Evolutionary conservation across 306 rosid genomes (phyloP).

Genomic region (Pterocarpus santalinus): DNA sequence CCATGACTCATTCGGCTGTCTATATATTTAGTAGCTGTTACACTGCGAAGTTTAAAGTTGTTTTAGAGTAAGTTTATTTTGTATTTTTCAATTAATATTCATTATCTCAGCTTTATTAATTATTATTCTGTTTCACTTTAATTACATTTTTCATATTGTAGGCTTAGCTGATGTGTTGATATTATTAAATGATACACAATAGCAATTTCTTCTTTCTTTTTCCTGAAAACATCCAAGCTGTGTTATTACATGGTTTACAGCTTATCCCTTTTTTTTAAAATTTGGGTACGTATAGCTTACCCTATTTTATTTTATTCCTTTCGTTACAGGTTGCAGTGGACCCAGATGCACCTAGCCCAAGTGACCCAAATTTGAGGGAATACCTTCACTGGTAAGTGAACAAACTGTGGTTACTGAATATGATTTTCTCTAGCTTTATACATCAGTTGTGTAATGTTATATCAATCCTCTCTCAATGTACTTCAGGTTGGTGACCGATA

Average conservation of each 20-base stretch:
- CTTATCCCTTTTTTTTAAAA: too few relatives aligned
- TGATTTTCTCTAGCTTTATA: background rate
- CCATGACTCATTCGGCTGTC: background rate
- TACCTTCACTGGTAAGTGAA: slow-evolving; percentile 56
- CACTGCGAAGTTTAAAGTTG: too few relatives aligned
- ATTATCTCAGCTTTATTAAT: too few relatives aligned
- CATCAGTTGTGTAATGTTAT: background rate
- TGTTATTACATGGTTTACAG: background rate
- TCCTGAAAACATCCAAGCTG: too few relatives aligned
- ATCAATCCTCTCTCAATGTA: background rate
- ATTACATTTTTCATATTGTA: too few relatives aligned
- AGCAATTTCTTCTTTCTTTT: too few relatives aligned
- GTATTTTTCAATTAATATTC: too few relatives aligned
- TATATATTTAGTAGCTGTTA: background rate
- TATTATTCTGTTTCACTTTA: too few relatives aligned
- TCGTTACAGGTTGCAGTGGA: slow-evolving; percentile 46
- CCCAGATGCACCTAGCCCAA: slow-evolving; percentile 61
- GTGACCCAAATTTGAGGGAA: slow-evolving; percentile 54
- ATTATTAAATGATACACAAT: too few relatives aligned
- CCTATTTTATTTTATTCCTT: background rate
- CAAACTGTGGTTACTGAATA: background rate
- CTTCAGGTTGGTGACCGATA: slow-evolving; percentile 87
- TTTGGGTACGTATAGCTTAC: too few relatives aligned
- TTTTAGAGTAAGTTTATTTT: too few relatives aligned
- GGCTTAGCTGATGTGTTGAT: too few relatives aligned